Evolutionary conservation across 768 basidiomycete genomes (phyloP).

Genomic region (Kwoniella sp.): DNA sequence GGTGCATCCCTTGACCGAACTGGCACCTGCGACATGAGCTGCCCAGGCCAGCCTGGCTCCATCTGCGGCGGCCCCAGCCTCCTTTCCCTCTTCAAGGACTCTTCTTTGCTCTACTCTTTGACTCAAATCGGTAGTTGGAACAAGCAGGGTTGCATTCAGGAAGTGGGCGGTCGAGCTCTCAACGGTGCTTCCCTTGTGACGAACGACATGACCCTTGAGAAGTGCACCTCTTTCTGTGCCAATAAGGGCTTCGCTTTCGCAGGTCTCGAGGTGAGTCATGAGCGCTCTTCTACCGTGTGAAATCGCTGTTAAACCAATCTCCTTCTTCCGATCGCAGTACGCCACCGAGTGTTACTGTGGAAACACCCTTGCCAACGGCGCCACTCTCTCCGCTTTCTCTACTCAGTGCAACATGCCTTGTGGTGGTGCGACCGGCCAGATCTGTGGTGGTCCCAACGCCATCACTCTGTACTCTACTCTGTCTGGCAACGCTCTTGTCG

Average conservation of each 20-base stretch:
- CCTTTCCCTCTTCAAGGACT: conserved; percentile 27
- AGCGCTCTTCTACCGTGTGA: conserved; percentile 26
- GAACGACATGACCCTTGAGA: conserved; percentile 36
- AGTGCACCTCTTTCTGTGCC: conserved; percentile 41
- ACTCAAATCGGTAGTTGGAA: conserved; percentile 18
- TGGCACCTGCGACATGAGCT: conserved; percentile 26
- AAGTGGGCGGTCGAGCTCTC: conserved; percentile 45
- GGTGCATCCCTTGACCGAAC: conserved; percentile 31
- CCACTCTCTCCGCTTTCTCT: conserved; percentile 26
- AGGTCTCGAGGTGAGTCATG: conserved; percentile 37
- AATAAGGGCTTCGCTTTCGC: conserved; percentile 33
- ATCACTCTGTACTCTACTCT: conserved; percentile 26
- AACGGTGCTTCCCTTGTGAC: conserved; percentile 34
- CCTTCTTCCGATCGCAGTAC: no score
- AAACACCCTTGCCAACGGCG: conserved; percentile 37
- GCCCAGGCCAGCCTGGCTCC: conserved; percentile 17
- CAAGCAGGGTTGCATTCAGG: conserved; percentile 38
- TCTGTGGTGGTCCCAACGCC: conserved; percentile 38
- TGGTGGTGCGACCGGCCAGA: conserved; percentile 29
- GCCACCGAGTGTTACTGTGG: conserved; percentile 50
- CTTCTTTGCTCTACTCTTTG: conserved; percentile 12
- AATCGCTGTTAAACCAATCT: not conserved
- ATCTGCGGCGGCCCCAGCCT: conserved; percentile 24
- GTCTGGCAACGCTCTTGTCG: conserved; percentile 2
- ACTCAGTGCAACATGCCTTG: conserved; percentile 45